phyloP scores from a whole-genome alignment of 176 grass and related monocot genomes.

The Melocanna baccifera region DNA sequence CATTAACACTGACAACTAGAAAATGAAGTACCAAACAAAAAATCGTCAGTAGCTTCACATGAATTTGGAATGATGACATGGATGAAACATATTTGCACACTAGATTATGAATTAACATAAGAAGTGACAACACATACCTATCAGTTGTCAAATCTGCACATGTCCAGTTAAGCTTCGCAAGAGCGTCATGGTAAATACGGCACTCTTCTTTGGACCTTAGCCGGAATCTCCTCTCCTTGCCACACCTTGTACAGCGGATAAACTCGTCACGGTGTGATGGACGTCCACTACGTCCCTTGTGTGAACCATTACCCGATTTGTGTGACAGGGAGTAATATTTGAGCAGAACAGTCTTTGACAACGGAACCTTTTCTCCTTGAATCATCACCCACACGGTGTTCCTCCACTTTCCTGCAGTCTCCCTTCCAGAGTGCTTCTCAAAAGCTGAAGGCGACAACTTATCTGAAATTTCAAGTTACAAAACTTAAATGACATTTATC shows the following conservation, averaged over 20 bases:
- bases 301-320: constrained; percentile 62
- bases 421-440: constrained; percentile 93
- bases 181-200: constrained; percentile 83
- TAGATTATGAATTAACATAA: not conserved
- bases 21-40: not conserved
- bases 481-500: constrained; percentile 17
- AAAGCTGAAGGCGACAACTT: constrained; percentile 90
- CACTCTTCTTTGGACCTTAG: constrained; percentile 89
- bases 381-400: constrained; percentile 94
- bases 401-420: constrained; percentile 92
- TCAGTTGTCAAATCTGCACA: constrained; percentile 70
- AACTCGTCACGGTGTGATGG: constrained; percentile 87
- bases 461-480: constrained; percentile 49
- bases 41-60: not conserved
- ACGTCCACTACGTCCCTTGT: constrained; percentile 59
- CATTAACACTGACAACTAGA: not conserved
- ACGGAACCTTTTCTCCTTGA: constrained; percentile 80
- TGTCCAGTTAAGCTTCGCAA: constrained; percentile 68
- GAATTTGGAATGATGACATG: not conserved
- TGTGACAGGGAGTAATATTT: constrained; percentile 73
- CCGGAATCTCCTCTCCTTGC: constrained; percentile 82
- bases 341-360: constrained; percentile 74
- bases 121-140: constrained; percentile 45
- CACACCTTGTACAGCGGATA: constrained; percentile 60
- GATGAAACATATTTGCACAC: not conserved